phyloP scores from a whole-genome alignment of 106 monocot genomes.

The Dioscorea dumetorum region DNA sequence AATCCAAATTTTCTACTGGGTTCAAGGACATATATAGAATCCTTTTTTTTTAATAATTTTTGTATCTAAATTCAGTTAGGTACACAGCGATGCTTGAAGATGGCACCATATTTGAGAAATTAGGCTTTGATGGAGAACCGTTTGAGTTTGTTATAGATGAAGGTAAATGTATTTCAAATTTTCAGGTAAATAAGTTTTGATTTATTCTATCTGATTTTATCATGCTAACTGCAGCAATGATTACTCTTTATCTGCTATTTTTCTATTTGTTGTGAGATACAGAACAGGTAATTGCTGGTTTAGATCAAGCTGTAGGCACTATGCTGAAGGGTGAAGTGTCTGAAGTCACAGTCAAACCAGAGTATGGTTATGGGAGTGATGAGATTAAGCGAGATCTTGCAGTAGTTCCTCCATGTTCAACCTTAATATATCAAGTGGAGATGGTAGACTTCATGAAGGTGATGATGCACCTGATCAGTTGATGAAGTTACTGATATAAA shows the following conservation, averaged over 20 bases:
- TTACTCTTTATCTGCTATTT: not conserved
- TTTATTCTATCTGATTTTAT: not conserved
- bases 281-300: constrained; percentile 61
- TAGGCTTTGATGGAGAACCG: constrained; percentile 27
- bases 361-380: constrained; percentile 50
- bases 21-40: no score
- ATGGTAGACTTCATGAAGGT: constrained; percentile 62
- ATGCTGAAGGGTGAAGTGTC: constrained; percentile 64
- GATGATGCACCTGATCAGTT: constrained; percentile 2
- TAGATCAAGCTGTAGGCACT: constrained; percentile 58
- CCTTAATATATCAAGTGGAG: constrained; percentile 59
- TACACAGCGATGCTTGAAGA: constrained; percentile 53
- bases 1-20: no score
- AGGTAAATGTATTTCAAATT: constrained; percentile 27
- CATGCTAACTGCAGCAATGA: not conserved
- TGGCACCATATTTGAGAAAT: constrained; percentile 52
- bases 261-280: constrained; percentile 12
- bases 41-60: not conserved
- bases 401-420: constrained; percentile 45
- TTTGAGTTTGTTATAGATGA: constrained; percentile 61
- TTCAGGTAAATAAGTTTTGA: not conserved
- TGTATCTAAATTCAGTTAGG: constrained; percentile 27
- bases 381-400: constrained; percentile 23
- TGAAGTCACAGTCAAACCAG: constrained; percentile 47
- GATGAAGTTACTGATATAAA: not conserved